Evolutionary conservation across 2,329 filamentous ascomycete species (phyloP).

Genomic region (Sordariomycetes sp.): DNA sequence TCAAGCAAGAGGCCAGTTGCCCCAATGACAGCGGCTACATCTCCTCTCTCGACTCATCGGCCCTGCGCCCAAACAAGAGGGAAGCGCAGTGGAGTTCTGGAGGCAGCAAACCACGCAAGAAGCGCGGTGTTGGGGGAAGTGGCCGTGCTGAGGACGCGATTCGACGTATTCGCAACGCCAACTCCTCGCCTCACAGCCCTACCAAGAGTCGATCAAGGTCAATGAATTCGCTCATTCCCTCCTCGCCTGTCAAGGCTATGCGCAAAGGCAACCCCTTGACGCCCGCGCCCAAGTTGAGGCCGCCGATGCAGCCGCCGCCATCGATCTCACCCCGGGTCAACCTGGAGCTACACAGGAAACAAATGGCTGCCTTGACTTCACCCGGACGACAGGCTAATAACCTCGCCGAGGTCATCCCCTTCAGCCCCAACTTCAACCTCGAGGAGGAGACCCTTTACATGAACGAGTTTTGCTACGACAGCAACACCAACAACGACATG

Average conservation of each 20-base stretch:
- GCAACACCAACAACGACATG: background rate
- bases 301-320: constrained; percentile 43
- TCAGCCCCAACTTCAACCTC: constrained; percentile 59
- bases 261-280: constrained; percentile 69
- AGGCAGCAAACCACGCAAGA: constrained; percentile 68
- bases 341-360: constrained; percentile 73
- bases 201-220: constrained; percentile 55
- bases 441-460: constrained; percentile 42
- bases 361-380: background rate
- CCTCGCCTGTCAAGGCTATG: constrained; percentile 53
- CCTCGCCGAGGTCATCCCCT: constrained; percentile 44
- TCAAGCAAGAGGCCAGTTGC: constrained; percentile 61
- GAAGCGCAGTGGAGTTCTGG: constrained; percentile 65
- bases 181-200: constrained; percentile 69
- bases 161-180: constrained; percentile 82
- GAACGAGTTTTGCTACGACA: background rate
- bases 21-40: constrained; percentile 95
- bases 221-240: constrained; percentile 46
- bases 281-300: constrained; percentile 73
- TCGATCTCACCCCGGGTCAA: constrained; percentile 93
- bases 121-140: constrained; percentile 42
- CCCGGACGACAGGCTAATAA: background rate
- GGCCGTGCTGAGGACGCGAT: constrained; percentile 79
- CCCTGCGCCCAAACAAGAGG: constrained; percentile 59
- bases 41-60: constrained; percentile 90